These are phyloP conservation scores for Cyphellophora europaea DNA, from an alignment of 2,329 filamentous ascomycete genomes.

Conservation along the genomic window DNA sequence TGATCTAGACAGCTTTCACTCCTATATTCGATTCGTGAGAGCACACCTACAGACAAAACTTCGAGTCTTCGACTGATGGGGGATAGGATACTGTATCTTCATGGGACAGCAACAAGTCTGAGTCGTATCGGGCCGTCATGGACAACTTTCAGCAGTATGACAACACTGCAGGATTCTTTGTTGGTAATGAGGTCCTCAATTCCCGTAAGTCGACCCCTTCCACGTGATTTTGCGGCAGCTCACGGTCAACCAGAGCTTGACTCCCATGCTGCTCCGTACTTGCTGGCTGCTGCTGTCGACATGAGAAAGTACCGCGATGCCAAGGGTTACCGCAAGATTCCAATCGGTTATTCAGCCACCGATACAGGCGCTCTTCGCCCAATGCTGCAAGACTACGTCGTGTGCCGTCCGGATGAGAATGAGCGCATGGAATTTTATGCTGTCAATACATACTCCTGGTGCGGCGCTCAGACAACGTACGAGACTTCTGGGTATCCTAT, in stretches of 20 bases:
- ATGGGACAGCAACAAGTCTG: slow-evolving; percentile 68
- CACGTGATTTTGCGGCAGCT: not conserved
- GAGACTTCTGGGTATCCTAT: slow-evolving; percentile 57
- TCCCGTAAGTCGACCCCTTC: slow-evolving; percentile 25
- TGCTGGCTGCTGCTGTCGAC: slow-evolving; percentile 73
- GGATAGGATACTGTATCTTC: too few species aligned
- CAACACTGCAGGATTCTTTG: slow-evolving; percentile 74
- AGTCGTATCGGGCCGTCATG: slow-evolving; percentile 61
- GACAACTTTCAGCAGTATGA: slow-evolving; percentile 69
- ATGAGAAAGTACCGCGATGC: slow-evolving; percentile 70
- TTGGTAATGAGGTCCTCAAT: slow-evolving; percentile 79
- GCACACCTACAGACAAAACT: slow-evolving; percentile 1
- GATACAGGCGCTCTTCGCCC: slow-evolving; percentile 64
- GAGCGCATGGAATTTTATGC: slow-evolving; percentile 76
- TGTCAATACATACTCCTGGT: slow-evolving; percentile 80
- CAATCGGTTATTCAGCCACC: slow-evolving; percentile 78
- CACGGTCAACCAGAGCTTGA: slow-evolving; percentile 29
- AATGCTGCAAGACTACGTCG: slow-evolving; percentile 64
- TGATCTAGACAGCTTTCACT: slow-evolving; percentile 55
- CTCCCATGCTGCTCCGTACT: slow-evolving; percentile 63
- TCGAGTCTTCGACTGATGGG: slow-evolving; percentile 2
- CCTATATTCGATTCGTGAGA: slow-evolving; percentile 32
- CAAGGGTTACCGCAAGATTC: slow-evolving; percentile 71
- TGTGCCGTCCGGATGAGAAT: slow-evolving; percentile 58
- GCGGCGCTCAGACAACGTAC: slow-evolving; percentile 47